Evolutionary conservation across 345 rosid genomes (phyloP), one percentile per base, ranked within the genome.

Genomic region (Kernera saxatilis): DNA sequence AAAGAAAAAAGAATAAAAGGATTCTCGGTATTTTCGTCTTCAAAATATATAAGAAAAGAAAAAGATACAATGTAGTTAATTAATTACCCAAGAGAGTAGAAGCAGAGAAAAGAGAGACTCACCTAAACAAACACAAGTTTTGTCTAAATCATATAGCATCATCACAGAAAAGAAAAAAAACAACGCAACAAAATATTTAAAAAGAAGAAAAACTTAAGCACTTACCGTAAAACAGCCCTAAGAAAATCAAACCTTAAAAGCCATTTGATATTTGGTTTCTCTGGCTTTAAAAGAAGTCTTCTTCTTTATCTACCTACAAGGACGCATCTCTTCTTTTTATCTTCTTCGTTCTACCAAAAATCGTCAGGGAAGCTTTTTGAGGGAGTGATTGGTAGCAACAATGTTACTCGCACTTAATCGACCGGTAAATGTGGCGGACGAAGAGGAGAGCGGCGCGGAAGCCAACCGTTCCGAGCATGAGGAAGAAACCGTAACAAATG

Each of bases 401-500:
- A 0, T 7, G 3, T 76, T 82, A 90, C 85, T 90, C 96, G 73
- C 96, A 90, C 76, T 88, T 90, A 52, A 88, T 90, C 1, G 91
- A 90, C 69, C 82, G 63, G 79, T 90, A 90, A 39, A 90, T 90
- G 78, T 88, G 93, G 46, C 96, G 90, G 74, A 90, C 87, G 15
- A 86, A 84, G 69, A 88, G 72, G 37, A 90, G 75, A 1, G 92
- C 81, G 0, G 96, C 91, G 4, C 88, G 89, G 85, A 90, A 90
- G 32, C 96, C 96, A 11, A 86, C 86, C 1, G 83, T 60, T 39
- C 96, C 91, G 0, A 90, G 93, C 96, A 90, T 86, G 44, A 90
- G 88, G 83, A 90, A 85, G 92, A 90, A 86, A 21, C 92, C 88
- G 52, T 85, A 88, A 74, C 96, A 90, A 73, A 88, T 82, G 83